These are phyloP conservation scores for Xylariaceae sp. DNA, from an alignment of 2,329 filamentous ascomycete genomes.

Conservation along the genomic window DNA sequence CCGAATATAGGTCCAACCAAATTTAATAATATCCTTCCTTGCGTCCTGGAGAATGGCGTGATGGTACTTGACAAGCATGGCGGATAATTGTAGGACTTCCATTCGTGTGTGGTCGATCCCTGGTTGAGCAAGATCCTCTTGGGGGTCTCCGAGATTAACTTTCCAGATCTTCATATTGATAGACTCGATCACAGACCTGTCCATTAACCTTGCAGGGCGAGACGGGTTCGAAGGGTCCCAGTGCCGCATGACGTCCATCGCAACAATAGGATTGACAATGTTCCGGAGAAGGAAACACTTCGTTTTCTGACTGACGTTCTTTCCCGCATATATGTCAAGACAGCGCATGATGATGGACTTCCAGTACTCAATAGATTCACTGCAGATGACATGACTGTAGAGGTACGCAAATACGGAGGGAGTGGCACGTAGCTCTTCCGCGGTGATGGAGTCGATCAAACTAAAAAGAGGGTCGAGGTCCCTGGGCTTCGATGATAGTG, in stretches of 20 bases:
- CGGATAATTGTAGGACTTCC: constrained; percentile 91
- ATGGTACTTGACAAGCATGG: constrained; percentile 93
- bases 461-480: constrained; percentile 82
- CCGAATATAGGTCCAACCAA: constrained; percentile 96
- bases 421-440: constrained; percentile 73
- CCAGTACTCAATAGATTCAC: constrained; percentile 80
- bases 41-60: constrained; percentile 82
- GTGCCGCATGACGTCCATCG: constrained; percentile 88
- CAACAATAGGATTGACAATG: constrained; percentile 91
- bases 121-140: constrained; percentile 76
- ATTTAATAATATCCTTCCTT: constrained; percentile 97
- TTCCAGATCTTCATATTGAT: constrained; percentile 94
- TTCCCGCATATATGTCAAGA: constrained; percentile 79
- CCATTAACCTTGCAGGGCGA: constrained; percentile 68
- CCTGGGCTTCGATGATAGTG: constrained; percentile 67
- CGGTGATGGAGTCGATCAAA: constrained; percentile 77
- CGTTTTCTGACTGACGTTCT: constrained; percentile 75
- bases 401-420: constrained; percentile 77
- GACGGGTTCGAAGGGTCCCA: constrained; percentile 59
- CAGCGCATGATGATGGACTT: constrained; percentile 77
- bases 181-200: constrained; percentile 80
- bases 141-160: constrained; percentile 73
- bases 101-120: constrained; percentile 94
- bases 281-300: constrained; percentile 92
- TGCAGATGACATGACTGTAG: constrained; percentile 78